Evolutionary conservation across 140 eudicot genomes (phyloP), one percentile per base, ranked within the genome.

Genomic region (Oenanthe javanica): DNA sequence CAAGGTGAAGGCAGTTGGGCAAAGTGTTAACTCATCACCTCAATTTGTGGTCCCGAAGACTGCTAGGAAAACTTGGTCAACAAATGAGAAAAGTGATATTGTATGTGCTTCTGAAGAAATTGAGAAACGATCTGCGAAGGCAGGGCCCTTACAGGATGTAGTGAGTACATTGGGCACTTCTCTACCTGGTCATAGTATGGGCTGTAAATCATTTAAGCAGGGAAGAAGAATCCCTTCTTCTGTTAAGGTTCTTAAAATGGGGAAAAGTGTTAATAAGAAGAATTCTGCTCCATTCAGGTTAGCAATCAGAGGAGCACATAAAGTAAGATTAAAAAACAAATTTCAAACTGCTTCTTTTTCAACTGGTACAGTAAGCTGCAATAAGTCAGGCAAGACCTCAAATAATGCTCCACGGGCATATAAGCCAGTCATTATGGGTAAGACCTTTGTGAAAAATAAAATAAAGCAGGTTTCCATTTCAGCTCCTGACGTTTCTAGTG

Each of bases 351-450:
- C 72, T 52, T 75, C 80, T 31, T 79, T 83, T 77, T 82, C 89
- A 66, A 77, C 88, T 47, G 73, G 64, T 85, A 74, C 81, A 67
- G 36, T 79, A 47, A 92, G 80, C 76, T 66, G 87, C 72, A 82
- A 75, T 49, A 92, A 88, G 82, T 84, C 54, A 15, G 83, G 84
- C 81, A 94, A 88, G 82, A 79, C 94, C 38, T 76, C 81, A 13
- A 86, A 87, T 86, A 83, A 84, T 79, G 79, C 86, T 40, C 81
- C 91, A 7, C 89, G 90, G 23, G 81, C 82, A 7, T 89, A 88
- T 73, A 95, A 87, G 81, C 89, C 99, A 43, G 91, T 88, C 5
- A 72, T 80, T 71, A 87, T 85, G 80, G 85, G 80, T 86, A 94
- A 87, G 86, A 89, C 75, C 54, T 21, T 77, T 7, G 79, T 80